phyloP scores from a whole-genome alignment of 2,329 filamentous ascomycete species.

The Didymella glomerata region DNA sequence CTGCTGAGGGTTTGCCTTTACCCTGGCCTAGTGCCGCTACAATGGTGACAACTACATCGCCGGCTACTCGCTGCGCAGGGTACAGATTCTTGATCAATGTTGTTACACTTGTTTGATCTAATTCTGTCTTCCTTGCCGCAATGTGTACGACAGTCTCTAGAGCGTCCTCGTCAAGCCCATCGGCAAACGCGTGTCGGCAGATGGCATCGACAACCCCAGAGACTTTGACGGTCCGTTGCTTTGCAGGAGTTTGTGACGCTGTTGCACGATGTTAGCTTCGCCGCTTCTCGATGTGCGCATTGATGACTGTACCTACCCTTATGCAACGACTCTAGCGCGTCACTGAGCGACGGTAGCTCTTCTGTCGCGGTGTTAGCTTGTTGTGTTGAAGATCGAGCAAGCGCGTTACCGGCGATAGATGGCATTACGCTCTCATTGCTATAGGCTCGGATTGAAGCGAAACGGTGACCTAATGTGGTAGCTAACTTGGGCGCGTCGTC shows the following conservation, averaged over 20 bases:
- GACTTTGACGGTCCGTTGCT: slow-evolving; percentile 69
- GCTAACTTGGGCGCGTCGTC: slow-evolving; percentile 32
- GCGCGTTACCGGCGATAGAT: slow-evolving; percentile 40
- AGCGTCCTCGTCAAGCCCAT: slow-evolving; percentile 69
- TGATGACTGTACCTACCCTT: slow-evolving; percentile 39
- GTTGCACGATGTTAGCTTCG: slow-evolving; percentile 34
- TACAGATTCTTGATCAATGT: slow-evolving; percentile 78
- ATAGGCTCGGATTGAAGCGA: slow-evolving; percentile 33
- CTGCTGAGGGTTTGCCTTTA: slow-evolving; percentile 74
- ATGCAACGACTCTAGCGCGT: slow-evolving; percentile 49
- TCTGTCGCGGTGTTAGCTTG: slow-evolving; percentile 40
- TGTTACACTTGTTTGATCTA: slow-evolving; percentile 79
- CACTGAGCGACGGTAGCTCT: slow-evolving; percentile 42
- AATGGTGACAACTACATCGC: slow-evolving; percentile 69
- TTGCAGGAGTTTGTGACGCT: slow-evolving; percentile 62
- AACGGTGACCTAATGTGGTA: slow-evolving; percentile 13
- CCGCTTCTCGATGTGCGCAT: slow-evolving; percentile 26
- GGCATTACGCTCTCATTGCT: slow-evolving; percentile 41
- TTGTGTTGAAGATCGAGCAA: slow-evolving; percentile 14
- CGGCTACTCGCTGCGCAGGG: slow-evolving; percentile 70
- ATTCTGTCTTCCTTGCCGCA: slow-evolving; percentile 69
- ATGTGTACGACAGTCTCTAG: slow-evolving; percentile 72
- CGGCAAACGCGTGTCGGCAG: slow-evolving; percentile 69
- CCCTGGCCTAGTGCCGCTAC: slow-evolving; percentile 81
- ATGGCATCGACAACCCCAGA: slow-evolving; percentile 71